phyloP scores from a whole-genome alignment of 2,329 filamentous ascomycete genomes.

The Cercospora brassicicola region DNA sequence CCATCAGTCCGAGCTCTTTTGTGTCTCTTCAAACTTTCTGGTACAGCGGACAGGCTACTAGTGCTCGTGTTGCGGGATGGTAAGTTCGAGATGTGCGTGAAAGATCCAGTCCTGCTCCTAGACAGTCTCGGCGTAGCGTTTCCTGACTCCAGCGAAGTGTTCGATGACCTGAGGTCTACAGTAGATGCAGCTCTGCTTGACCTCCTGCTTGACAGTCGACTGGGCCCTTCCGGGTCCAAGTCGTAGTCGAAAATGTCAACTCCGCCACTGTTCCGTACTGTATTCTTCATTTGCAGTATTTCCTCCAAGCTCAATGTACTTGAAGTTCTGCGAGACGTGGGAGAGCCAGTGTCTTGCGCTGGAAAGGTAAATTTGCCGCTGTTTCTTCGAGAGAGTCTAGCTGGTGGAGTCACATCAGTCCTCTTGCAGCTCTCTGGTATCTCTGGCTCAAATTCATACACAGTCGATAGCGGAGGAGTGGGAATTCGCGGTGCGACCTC shows the following conservation, averaged over 20 bases:
- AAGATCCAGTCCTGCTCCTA: conserved; percentile 6
- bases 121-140: background rate
- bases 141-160: background rate
- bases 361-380: conserved; percentile 2
- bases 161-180: background rate
- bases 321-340: background rate
- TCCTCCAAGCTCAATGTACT: conserved; percentile 6
- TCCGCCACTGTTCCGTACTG: background rate
- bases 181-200: conserved; percentile 5
- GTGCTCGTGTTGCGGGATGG: conserved; percentile 12
- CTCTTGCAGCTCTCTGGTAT: background rate
- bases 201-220: conserved; percentile 13
- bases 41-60: conserved; percentile 5
- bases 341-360: background rate
- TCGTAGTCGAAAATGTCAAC: conserved; percentile 1
- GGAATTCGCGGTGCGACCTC: background rate
- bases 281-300: background rate
- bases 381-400: background rate
- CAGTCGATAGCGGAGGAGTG: background rate
- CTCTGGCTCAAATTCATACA: background rate
- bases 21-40: background rate
- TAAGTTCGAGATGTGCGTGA: background rate
- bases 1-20: conserved; percentile 9
- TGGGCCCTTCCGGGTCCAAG: conserved; percentile 9
- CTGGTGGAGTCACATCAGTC: background rate